Base-by-base conservation (phyloP, 768 basidiomycete genomes). In the Pilatotrama ljubarskyi region DNA sequence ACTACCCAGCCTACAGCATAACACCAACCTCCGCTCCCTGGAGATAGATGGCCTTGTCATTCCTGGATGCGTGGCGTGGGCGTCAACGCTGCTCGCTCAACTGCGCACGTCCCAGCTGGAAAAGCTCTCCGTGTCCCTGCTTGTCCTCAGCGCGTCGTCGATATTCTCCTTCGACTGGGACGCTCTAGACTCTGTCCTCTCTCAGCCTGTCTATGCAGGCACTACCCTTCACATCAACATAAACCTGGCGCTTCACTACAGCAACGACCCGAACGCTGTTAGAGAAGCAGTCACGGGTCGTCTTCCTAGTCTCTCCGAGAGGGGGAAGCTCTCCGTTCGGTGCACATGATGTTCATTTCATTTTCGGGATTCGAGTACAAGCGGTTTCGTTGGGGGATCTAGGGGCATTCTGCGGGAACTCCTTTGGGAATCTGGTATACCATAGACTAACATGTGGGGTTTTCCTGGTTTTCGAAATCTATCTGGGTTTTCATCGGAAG, bases 21-120 rank as follows among this genome's bases (percentile, higher is more conserved):
- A 52, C 41, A 49, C 51, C 20, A 37, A 35, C 22, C 58, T 66
- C 2, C 63, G 60, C 18, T 32, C 49, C 4, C 29, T 62, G 14
- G 60, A 60, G 29, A 50, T 66, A 5, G 63, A 66, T 36, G 60
- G 65, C 11, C 35, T 64, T 0, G 55, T 66, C 14, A 44, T 66
- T 1, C 63, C 65, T 1, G 60, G 58, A 0, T 62, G 54, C 35
- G 52, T 35, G 15, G 44, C 51, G 5, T 64, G 65, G 62, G 37
- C 49, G 17, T 40, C 54, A 6, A 15, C 50, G 1, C 18, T 64
- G 22, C 50, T 64, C 26, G 32, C 49, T 0, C 32, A 50, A 8
- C 20, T 64, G 24, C 26, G 46, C 3, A 52, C 65, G 7, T 17
- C 49, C 32, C 20, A 20, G 17, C 55, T 66, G 26, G 51, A 62